A percentile compares a stretch with the other conserved stretches of the same genome.
Evolutionary conservation across 164 flowering plant genomes (phyloP).

Genomic region (Dillenia suffruticosa): DNA sequence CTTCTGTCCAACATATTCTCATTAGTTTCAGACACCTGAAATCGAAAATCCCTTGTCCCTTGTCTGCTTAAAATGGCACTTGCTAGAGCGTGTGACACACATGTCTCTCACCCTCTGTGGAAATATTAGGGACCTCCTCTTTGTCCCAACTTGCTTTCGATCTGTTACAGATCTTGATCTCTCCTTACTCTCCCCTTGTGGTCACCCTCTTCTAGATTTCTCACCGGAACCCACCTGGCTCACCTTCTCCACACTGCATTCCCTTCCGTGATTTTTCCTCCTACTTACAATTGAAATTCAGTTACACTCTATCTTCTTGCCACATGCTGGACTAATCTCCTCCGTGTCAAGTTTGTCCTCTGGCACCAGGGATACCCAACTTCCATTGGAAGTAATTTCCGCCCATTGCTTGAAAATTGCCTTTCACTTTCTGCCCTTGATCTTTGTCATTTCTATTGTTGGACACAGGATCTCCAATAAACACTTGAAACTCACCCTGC

Average conservation of each 20-base stretch:
- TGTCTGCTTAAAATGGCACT: constrained; percentile 54
- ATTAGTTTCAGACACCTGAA: constrained; percentile 39
- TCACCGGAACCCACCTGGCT: constrained; percentile 40
- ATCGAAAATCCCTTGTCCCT: constrained; percentile 68
- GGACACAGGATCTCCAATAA: constrained; percentile 79
- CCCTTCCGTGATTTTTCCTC: constrained; percentile 52
- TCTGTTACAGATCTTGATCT: no score
- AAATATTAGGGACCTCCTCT: constrained; percentile 70
- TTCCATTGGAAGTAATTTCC: constrained; percentile 51
- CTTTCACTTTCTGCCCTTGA: constrained; percentile 38
- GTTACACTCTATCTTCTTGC: constrained; percentile 43
- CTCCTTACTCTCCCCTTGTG: constrained; percentile 73
- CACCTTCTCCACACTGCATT: constrained; percentile 51
- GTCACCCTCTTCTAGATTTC: constrained; percentile 41
- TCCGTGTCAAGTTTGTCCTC: constrained; percentile 59
- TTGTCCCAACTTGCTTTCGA: no score
- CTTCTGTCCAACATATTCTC: constrained; percentile 54
- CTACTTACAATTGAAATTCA: constrained; percentile 53
- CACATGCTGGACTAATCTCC: constrained; percentile 46
- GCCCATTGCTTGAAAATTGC: constrained; percentile 34
- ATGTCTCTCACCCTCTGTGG: constrained; percentile 70
- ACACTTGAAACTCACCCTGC: constrained; percentile 37
- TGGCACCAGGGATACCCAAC: constrained; percentile 74
- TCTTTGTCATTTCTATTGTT: constrained; percentile 73
- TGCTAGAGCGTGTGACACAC: constrained; percentile 66